Base-by-base conservation (phyloP, 2,329 filamentous ascomycete species). In the Mariannaea sp. region DNA sequence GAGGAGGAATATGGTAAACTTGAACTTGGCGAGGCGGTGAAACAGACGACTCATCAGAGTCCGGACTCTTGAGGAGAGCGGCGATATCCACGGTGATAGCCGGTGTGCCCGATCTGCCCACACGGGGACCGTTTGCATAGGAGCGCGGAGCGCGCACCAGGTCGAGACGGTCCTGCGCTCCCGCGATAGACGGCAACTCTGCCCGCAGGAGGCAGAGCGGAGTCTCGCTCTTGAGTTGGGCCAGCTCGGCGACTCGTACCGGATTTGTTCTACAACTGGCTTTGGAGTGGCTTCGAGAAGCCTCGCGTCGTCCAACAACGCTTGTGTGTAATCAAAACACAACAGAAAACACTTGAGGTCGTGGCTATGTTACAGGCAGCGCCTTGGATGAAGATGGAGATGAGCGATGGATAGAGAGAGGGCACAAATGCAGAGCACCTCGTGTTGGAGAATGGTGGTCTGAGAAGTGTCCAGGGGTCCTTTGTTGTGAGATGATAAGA, bases 31-130 rank as follows among this genome's bases (percentile, higher is more conserved):
- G 65, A 53, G 73, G 67, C 59, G 73, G 73, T 66, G 79, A 77
- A 57, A 74, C 73, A 65, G 80, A 79, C 73, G 86, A 86, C 81
- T 89, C 86, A 82, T 85, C 78, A 75, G 87, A 86, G 81, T 85
- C 85, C 71, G 85, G 78, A 71, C 81, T 82, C 81, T 92, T 90
- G 75, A 96, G 83, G 64, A 96, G 84, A 64, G 88, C 87, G 75
- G 89, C 85, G 88, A 96, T 95, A 92, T 96, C 92, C 92, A 96
- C 87, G 83, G 81, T 92, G 85, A 79, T 84, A 82, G 80, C 80
- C 70, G 60, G 51, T 48, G 56, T 56, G 53, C 62, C 62, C 53
- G 62, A 61, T 59, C 56, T 62, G 56, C 59, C 60, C 58, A 55
- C 55, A 56, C 64, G 54, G 50, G 63, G 57, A 53, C 61, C 58